Conservation (phyloP, 2,329 filamentous ascomycete species). For the Pestalotiopsis sp. region DNA sequence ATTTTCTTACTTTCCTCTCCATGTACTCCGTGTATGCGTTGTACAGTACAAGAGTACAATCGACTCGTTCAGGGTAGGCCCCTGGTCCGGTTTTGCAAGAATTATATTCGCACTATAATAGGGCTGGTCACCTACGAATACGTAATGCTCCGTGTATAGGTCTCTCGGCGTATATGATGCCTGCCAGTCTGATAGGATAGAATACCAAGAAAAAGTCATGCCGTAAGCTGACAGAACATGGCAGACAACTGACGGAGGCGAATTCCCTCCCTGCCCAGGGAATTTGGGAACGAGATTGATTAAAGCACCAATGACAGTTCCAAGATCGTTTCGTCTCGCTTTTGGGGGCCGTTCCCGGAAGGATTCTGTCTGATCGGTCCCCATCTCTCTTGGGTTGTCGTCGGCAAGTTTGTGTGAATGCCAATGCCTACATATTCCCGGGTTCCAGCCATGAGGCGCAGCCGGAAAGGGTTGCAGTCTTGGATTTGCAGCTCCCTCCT, state of each 20-base stretch:
- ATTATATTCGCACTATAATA: neutral
- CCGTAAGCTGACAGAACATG: slow-evolving; percentile 5
- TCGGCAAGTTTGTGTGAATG: neutral
- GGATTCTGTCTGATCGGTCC: neutral
- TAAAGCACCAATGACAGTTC: neutral
- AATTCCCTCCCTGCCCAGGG: neutral
- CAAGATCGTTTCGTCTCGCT: neutral
- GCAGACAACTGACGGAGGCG: neutral
- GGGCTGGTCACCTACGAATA: neutral
- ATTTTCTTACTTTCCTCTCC: neutral
- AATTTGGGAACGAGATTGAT: neutral
- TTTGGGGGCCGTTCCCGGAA: neutral
- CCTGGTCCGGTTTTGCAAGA: neutral
- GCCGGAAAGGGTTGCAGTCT: neutral
- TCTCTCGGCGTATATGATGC: neutral
- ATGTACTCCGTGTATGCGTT: neutral
- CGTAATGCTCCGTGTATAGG: neutral
- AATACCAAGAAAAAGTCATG: neutral
- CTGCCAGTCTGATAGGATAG: neutral
- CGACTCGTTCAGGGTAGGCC: neutral
- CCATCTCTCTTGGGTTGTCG: too few species aligned
- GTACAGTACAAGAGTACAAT: neutral
- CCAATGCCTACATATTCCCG: neutral
- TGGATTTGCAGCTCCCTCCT: neutral
- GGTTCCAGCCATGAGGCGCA: neutral